These are phyloP conservation scores for Candolleomyces eurysporus DNA, from an alignment of 768 basidiomycete species.

Conservation along the genomic window DNA sequence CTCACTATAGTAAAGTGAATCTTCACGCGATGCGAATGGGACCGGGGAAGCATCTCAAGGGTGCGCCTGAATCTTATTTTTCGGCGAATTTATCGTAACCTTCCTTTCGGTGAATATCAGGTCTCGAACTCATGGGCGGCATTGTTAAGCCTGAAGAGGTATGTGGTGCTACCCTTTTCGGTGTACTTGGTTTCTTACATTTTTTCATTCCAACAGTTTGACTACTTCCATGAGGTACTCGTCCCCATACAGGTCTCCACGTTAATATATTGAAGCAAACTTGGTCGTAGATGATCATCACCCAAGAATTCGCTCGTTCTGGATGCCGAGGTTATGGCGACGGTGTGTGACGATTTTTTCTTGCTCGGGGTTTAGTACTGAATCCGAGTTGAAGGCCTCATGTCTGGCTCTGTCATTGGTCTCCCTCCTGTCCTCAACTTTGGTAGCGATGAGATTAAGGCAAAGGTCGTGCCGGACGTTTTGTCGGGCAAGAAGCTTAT, in stretches of 20 bases:
- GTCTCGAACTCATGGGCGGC: conserved; percentile 70
- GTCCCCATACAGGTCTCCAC: not conserved
- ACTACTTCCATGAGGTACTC: conserved; percentile 79
- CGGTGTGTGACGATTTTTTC: conserved; percentile 36
- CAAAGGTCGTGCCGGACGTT: conserved; percentile 60
- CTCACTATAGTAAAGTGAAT: conserved; percentile 50
- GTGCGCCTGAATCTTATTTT: conserved; percentile 12
- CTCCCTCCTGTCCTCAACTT: conserved; percentile 87
- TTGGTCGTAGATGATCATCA: conserved; percentile 59
- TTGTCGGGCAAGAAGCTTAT: conserved; percentile 76
- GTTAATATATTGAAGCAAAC: not conserved
- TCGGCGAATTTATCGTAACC: not conserved
- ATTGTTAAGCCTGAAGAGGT: conserved; percentile 78
- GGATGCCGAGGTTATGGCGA: conserved; percentile 80
- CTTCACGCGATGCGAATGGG: conserved; percentile 92
- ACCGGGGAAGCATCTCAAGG: conserved; percentile 84
- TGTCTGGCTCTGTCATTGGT: conserved; percentile 78
- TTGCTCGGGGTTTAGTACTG: not conserved
- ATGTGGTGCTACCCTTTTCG: conserved; percentile 11
- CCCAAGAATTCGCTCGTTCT: conserved; percentile 71
- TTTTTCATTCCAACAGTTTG: conserved; percentile 49
- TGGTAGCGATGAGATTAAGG: conserved; percentile 54
- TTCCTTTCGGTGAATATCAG: conserved; percentile 32
- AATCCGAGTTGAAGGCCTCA: conserved; percentile 37
- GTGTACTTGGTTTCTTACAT: not conserved